These are phyloP conservation scores for Syzygium jambos DNA, from an alignment of 345 rosid species.

Conservation along the genomic window DNA sequence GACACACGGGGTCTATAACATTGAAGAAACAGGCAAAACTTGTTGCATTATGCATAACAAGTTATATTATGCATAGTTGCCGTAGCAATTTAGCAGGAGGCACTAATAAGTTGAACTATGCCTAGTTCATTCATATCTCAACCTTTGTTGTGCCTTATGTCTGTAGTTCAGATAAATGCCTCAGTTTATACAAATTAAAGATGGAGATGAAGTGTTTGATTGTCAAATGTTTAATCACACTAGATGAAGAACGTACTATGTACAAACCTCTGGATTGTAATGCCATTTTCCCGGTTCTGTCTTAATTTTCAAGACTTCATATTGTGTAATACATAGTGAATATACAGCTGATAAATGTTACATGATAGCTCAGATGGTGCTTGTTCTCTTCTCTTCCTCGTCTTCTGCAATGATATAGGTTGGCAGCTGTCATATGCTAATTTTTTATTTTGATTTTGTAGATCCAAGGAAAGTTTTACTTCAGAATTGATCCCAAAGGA, in stretches of 20 bases:
- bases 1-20: not conserved
- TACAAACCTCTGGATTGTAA: not conserved
- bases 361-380: not conserved
- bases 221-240: not conserved
- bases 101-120: not conserved
- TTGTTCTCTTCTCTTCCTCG: not conserved
- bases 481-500: constrained; percentile 65
- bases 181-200: not conserved
- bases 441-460: constrained; percentile 15
- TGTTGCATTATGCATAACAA: not conserved
- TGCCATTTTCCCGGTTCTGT: not conserved
- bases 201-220: not conserved
- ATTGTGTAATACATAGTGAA: not conserved
- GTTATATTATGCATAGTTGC: not conserved
- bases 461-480: constrained; percentile 72
- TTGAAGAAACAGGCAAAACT: not conserved
- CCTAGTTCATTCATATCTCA: not conserved
- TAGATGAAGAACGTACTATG: not conserved
- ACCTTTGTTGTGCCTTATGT: not conserved
- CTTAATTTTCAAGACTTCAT: not conserved
- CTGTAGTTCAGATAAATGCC: not conserved
- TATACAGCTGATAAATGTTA: not conserved
- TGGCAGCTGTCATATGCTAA: not conserved
- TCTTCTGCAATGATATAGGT: not conserved
- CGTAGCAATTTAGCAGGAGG: not conserved